A percentile compares a stretch with the other conserved stretches of the same genome.
Conservation (phyloP, 2,329 filamentous ascomycete species). For the Ophioceras dolichostomum region DNA sequence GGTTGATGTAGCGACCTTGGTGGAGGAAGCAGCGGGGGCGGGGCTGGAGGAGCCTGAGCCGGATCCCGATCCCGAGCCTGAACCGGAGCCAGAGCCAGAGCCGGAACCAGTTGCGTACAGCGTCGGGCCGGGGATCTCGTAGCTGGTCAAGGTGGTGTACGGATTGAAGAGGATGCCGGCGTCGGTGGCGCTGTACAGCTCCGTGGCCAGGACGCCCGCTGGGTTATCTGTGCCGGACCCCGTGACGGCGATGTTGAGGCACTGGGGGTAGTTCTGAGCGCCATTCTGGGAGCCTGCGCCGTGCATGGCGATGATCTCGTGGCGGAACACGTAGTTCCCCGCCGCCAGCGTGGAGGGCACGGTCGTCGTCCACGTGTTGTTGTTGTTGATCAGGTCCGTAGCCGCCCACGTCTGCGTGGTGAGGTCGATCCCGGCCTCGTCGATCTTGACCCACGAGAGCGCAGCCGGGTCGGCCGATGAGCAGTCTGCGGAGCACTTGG, state of each 20-base stretch:
- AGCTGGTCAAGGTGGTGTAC: conserved; percentile 8
- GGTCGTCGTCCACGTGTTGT: conserved; percentile 6
- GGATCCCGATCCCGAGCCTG: neutral
- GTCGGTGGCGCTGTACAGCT: conserved; percentile 11
- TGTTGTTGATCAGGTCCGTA: conserved; percentile 13
- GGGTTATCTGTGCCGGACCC: conserved; percentile 26
- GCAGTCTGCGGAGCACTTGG: conserved; percentile 13
- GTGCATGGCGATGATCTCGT: conserved; percentile 39
- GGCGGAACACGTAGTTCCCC: conserved; percentile 37
- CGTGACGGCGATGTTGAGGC: conserved; percentile 44
- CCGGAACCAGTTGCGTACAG: conserved; percentile 3
- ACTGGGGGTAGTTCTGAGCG: conserved; percentile 39
- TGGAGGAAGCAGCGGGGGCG: neutral
- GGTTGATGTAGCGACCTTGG: neutral
- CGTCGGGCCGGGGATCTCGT: conserved; percentile 15
- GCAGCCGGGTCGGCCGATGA: conserved; percentile 5
- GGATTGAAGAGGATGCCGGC: conserved; percentile 14
- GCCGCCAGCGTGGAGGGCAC: conserved; percentile 19
- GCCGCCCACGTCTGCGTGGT: conserved; percentile 19
- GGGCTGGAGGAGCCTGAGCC: neutral
- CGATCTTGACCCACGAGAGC: conserved; percentile 8
- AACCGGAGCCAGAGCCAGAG: neutral
- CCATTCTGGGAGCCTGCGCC: conserved; percentile 24
- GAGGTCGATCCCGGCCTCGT: conserved; percentile 13
- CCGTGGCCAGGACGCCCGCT: conserved; percentile 12